These are phyloP conservation scores for Zychaea mexicana DNA, from an alignment of 371 early-diverging fungal species.

Conservation along the genomic window DNA sequence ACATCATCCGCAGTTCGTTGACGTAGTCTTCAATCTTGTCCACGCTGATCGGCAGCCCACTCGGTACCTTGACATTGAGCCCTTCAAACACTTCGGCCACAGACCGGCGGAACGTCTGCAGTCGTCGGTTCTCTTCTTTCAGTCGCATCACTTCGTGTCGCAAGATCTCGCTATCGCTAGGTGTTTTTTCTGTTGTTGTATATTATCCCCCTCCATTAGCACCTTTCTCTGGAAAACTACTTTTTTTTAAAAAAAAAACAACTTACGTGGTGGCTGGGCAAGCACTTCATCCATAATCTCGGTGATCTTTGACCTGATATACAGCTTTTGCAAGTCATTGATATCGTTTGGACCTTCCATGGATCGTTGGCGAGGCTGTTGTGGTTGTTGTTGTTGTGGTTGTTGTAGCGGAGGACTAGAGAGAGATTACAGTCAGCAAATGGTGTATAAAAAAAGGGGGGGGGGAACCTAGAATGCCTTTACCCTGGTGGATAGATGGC, in stretches of 20 bases:
- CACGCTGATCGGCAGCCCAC: background rate
- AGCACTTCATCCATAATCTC: background rate
- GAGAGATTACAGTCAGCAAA: background rate
- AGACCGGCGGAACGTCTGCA: background rate
- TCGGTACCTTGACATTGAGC: background rate
- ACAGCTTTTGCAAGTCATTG: background rate
- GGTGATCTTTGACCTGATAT: background rate
- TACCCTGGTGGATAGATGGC: background rate
- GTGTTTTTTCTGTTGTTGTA: background rate
- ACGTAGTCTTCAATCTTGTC: background rate
- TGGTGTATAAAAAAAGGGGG: no score
- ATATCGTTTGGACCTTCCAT: background rate
- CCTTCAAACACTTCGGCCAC: background rate
- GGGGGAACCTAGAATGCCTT: background rate
- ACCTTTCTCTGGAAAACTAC: no score
- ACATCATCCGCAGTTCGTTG: background rate
- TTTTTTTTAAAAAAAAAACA: no score
- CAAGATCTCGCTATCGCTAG: background rate
- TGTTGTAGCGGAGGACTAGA: background rate
- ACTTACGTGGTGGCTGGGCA: background rate
- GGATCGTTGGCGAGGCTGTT: background rate
- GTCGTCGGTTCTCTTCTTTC: constrained; percentile 1
- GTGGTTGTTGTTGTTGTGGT: background rate
- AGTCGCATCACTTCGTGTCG: background rate
- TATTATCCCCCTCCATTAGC: no score